Conservation (phyloP, 2,329 filamentous ascomycete species). For the Lachnellula hyalina region DNA sequence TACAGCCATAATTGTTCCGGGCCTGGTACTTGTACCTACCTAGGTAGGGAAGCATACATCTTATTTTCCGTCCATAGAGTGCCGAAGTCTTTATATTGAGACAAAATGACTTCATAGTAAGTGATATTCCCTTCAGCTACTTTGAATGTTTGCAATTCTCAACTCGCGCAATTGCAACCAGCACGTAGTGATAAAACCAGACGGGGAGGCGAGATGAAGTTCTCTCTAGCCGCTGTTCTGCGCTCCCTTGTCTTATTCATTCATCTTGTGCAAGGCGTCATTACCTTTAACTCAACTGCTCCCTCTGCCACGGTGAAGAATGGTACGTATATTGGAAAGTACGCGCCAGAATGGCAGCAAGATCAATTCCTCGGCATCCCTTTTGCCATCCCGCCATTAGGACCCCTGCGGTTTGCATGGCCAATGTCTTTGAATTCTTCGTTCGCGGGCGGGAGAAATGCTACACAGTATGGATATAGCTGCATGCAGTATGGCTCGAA, state of each 20-base stretch:
- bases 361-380: constrained; percentile 44
- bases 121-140: background rate
- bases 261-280: background rate
- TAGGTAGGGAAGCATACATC: background rate
- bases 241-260: background rate
- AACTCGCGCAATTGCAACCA: too few relatives aligned
- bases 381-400: constrained; percentile 42
- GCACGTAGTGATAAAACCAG: too few relatives aligned
- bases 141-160: background rate
- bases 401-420: constrained; percentile 39
- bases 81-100: too few relatives aligned
- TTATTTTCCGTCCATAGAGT: constrained; percentile 1
- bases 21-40: background rate
- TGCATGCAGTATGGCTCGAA: constrained; percentile 42
- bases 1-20: background rate
- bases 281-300: constrained; percentile 3
- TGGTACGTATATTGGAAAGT: constrained; percentile 23
- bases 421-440: constrained; percentile 34
- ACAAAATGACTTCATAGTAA: background rate
- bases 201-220: background rate
- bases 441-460: constrained; percentile 36
- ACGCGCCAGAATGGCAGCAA: constrained; percentile 24
- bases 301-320: constrained; percentile 21
- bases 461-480: constrained; percentile 39
- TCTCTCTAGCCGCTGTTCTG: background rate